Evolutionary conservation across 495 filamentous ascomycete genomes (phyloP), one percentile per base, ranked within the genome.

Genomic region (Tuber microsphaerosporum): DNA sequence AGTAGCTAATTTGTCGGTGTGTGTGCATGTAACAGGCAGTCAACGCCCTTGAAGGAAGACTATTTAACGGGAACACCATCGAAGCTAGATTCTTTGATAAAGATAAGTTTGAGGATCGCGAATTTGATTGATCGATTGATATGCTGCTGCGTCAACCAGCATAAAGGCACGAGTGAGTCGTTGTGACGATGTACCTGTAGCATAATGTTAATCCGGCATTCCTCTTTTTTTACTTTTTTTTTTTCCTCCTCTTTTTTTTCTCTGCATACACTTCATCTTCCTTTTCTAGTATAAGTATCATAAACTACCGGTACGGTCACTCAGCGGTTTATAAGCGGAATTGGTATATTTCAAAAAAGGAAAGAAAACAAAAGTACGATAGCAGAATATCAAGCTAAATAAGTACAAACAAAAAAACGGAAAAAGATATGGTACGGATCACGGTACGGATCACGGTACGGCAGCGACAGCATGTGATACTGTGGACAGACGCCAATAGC

Each of bases 31-130:
- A 61, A 74, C 78, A 94, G 92, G 94, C 94, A 69, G 93, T 97
- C 51, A 94, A 97, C 83, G 93, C 90, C 16, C 88, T 94, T 14
- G 89, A 96, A 80, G 92, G 92, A 41, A 88, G 92, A 68, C 88
- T 91, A 41, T 98, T 97, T 83, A 94, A 93, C 78, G 94, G 92
- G 0, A 96, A 96, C 78, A 86, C 86, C 19, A 94, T 97, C 74
- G 83, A 85, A 22, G 93, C 94, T 4, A 87, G 86, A 72, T 97
- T 92, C 82, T 97, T 91, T 79, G 90, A 95, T 77, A 84, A 84
- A 4, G 92, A 95, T 26, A 92, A 89, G 79, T 97, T 97, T 83
- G 92, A 94, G 79, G 83, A 85, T 61, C 90, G 90, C 3, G 84
- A 91, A 48, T 96, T 93, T 81, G 85, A 87, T 51, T 86, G 56